Evolutionary conservation across 805 yeast species (phyloP).

Genomic region (Pichia exigua): DNA sequence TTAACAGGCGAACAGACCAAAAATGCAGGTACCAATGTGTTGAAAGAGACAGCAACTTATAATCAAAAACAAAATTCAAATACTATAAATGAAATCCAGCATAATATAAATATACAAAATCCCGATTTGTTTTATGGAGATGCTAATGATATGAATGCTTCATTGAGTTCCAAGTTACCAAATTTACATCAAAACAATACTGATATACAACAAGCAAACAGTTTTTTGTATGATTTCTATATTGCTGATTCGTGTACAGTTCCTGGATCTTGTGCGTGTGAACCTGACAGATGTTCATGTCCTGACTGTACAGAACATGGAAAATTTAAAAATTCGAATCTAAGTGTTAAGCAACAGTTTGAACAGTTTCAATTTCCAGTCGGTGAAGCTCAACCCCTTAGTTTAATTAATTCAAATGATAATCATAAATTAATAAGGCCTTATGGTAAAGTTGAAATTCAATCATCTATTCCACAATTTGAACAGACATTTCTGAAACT

Average conservation of each 20-base stretch:
- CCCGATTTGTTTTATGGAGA: not conserved
- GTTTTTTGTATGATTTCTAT: constrained; percentile 23
- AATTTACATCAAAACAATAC: not conserved
- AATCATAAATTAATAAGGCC: constrained; percentile 8
- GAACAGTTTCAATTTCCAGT: constrained; percentile 12
- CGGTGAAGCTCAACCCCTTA: not conserved
- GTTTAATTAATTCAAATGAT: not conserved
- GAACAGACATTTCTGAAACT: constrained; percentile 10
- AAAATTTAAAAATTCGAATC: constrained; percentile 5
- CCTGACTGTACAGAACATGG: constrained; percentile 26
- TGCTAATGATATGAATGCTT: not conserved
- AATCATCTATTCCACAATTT: constrained; percentile 11
- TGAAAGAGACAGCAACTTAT: not conserved
- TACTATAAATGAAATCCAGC: not conserved
- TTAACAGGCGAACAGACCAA: not conserved
- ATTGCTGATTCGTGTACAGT: constrained; percentile 28
- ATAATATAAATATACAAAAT: not conserved
- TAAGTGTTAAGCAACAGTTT: constrained; percentile 14
- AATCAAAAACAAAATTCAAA: not conserved
- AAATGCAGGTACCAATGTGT: not conserved
- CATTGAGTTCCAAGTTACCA: not conserved
- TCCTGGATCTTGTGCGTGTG: constrained; percentile 30
- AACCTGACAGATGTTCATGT: constrained; percentile 26
- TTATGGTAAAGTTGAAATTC: constrained; percentile 22
- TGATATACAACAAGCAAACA: not conserved